phyloP scores from a whole-genome alignment of 257 asterid species.

The Solanum pennellii region DNA sequence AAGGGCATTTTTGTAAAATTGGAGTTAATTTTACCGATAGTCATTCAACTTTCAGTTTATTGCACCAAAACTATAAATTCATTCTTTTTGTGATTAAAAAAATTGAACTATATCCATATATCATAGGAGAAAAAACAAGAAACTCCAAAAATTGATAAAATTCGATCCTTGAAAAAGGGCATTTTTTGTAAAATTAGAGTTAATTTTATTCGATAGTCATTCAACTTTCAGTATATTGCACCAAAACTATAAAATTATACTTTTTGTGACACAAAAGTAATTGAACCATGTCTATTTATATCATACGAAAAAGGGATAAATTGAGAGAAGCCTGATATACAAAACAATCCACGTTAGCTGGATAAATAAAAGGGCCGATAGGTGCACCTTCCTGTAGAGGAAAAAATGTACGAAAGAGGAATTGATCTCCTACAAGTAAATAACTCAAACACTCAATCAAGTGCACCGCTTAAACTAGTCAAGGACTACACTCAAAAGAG shows the following conservation, averaged over 20 bases:
- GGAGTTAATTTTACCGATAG: neutral
- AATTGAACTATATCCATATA: neutral
- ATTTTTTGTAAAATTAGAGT: neutral
- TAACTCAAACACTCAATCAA: too few species aligned
- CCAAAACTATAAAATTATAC: neutral
- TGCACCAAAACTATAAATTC: neutral
- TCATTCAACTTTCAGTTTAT: neutral
- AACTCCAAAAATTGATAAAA: too few species aligned
- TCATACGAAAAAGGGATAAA: neutral
- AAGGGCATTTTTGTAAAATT: neutral
- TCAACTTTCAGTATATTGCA: neutral
- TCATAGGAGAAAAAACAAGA: neutral
- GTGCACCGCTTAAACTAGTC: too few species aligned
- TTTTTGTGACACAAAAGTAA: neutral
- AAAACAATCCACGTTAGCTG: rapidly evolving
- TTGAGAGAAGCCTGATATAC: rapidly evolving
- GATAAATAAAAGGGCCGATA: rapidly evolving
- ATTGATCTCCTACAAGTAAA: too few species aligned
- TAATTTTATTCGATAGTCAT: too few species aligned
- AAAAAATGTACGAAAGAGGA: too few species aligned
- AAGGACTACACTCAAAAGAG: neutral
- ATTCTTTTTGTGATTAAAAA: neutral
- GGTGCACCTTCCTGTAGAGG: neutral
- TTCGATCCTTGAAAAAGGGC: too few species aligned
- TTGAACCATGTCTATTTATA: neutral